A percentile compares a stretch with the other conserved stretches of the same genome.
These are phyloP conservation scores for Phytophthora crassamura DNA, from an alignment of 352 stramenopile species.

Conservation along the genomic window DNA sequence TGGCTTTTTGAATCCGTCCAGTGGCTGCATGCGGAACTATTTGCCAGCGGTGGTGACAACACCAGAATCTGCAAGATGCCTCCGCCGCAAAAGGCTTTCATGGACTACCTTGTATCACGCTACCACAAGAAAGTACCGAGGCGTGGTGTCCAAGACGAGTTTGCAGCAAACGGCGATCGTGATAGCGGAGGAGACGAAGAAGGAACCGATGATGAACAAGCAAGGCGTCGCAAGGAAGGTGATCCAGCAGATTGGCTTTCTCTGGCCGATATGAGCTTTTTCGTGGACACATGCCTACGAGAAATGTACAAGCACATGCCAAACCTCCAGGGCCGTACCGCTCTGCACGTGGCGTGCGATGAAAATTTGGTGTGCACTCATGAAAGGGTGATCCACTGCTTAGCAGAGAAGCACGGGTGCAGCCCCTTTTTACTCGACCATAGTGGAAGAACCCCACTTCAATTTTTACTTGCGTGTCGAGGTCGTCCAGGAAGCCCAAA, in stretches of 20 bases:
- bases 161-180: slow-evolving; percentile 2
- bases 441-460: slow-evolving; percentile 39
- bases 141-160: slow-evolving; percentile 19
- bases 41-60: slow-evolving; percentile 15
- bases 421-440: slow-evolving; percentile 65
- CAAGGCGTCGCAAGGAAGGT: slow-evolving; percentile 36
- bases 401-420: slow-evolving; percentile 61
- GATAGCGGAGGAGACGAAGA: slow-evolving; percentile 37
- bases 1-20: slow-evolving; percentile 68
- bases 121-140: slow-evolving; percentile 49
- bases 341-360: slow-evolving; percentile 80
- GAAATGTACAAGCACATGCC: slow-evolving; percentile 68
- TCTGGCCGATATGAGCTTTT: slow-evolving; percentile 59
- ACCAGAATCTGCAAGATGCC: slow-evolving; percentile 32
- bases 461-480: slow-evolving; percentile 59
- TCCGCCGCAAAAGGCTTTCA: slow-evolving; percentile 41
- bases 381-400: slow-evolving; percentile 62
- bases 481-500: slow-evolving; percentile 66
- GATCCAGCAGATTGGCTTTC: slow-evolving; percentile 61
- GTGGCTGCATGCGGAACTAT: slow-evolving; percentile 51
- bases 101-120: slow-evolving; percentile 56
- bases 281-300: slow-evolving; percentile 63
- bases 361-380: slow-evolving; percentile 86
- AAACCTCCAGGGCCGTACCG: slow-evolving; percentile 70
- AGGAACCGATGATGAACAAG: slow-evolving; percentile 32